These are phyloP conservation scores for Curvularia spicifera DNA, from an alignment of 2,329 filamentous ascomycete genomes.

Conservation along the genomic window DNA sequence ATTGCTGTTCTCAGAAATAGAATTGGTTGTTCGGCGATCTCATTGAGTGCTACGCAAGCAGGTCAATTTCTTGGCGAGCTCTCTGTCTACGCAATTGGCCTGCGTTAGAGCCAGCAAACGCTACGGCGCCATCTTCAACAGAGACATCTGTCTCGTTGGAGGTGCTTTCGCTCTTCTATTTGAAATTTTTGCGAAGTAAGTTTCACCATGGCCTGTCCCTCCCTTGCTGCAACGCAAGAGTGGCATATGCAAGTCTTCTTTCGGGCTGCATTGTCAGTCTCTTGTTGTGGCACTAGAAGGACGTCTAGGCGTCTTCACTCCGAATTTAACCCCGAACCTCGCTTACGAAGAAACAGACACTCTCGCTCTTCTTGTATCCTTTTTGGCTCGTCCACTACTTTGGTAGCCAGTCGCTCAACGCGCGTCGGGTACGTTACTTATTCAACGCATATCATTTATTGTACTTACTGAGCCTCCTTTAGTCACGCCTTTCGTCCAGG, in stretches of 20 bases:
- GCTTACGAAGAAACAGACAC: conserved; percentile 7
- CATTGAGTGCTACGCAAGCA: conserved; percentile 13
- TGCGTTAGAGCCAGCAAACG: conserved; percentile 6
- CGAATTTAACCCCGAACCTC: neutral
- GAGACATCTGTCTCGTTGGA: no score
- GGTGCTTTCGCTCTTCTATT: neutral
- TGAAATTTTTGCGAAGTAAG: conserved; percentile 12
- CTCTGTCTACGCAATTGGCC: conserved; percentile 1
- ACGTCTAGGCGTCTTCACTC: neutral
- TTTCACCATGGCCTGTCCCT: neutral
- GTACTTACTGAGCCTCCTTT: neutral
- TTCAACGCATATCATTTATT: neutral
- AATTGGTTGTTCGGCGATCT: conserved; percentile 1
- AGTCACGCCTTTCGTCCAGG: neutral
- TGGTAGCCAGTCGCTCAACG: neutral
- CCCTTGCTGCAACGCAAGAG: neutral
- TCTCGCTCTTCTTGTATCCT: neutral
- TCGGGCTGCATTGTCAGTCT: neutral
- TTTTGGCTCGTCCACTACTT: neutral
- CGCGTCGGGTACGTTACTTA: neutral
- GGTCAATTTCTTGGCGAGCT: neutral
- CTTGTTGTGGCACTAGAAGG: neutral
- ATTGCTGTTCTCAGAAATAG: conserved; percentile 1
- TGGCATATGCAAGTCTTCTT: neutral
- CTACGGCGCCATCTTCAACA: conserved; percentile 8